Evolutionary conservation across 2,329 filamentous ascomycete genomes (phyloP).

Genomic region (Furcasterigmium furcatum): DNA sequence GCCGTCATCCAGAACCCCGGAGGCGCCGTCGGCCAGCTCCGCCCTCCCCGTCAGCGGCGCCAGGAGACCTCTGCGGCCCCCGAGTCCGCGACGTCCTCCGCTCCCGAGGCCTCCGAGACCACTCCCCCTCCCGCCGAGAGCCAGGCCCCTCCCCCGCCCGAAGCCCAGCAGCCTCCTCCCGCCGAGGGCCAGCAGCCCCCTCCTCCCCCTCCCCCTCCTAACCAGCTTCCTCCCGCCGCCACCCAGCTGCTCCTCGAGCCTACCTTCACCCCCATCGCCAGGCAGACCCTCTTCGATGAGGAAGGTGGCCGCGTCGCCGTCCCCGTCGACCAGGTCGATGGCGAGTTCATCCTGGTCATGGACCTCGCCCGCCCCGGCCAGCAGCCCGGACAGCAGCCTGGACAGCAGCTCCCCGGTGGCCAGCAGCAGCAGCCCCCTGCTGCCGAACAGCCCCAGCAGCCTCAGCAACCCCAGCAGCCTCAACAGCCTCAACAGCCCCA

Average conservation of each 20-base stretch:
- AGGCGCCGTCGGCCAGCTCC: conserved; percentile 9
- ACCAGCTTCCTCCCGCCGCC: conserved; percentile 8
- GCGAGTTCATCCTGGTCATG: conserved; percentile 17
- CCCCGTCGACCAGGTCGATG: conserved; percentile 14
- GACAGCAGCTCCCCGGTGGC: neutral
- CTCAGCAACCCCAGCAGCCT: conserved; percentile 4
- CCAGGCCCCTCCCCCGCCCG: neutral
- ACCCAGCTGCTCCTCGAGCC: conserved; percentile 15
- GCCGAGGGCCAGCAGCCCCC: neutral
- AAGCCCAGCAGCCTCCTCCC: neutral
- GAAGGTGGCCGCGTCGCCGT: conserved; percentile 15
- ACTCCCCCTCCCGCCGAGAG: neutral
- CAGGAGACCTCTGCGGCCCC: conserved; percentile 6
- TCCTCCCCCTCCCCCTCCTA: neutral
- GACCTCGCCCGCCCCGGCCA: conserved; percentile 9
- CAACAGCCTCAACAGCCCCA: conserved; percentile 2
- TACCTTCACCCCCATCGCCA: conserved; percentile 14
- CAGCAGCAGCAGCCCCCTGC: neutral
- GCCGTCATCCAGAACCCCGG: conserved; percentile 15
- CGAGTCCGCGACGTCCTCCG: neutral
- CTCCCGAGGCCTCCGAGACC: neutral
- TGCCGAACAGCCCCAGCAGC: neutral
- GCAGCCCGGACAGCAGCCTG: conserved; percentile 4
- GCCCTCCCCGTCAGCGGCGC: conserved; percentile 6
- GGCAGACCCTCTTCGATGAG: conserved; percentile 12